Conservation (phyloP, 768 basidiomycete genomes). For the Xanthoconium stramineum region DNA sequence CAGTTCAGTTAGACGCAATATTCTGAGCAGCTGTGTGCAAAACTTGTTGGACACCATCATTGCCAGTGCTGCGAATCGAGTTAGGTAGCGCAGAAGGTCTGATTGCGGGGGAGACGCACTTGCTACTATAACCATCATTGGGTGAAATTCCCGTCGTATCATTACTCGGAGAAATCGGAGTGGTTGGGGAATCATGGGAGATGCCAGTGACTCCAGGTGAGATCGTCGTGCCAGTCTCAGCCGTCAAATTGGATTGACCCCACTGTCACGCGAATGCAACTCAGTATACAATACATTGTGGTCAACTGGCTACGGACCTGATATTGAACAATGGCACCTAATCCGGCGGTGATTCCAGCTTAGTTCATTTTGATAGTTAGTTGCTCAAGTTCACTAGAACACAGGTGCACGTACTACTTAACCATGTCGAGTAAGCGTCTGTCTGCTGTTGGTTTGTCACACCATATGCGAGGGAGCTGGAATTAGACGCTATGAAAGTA, state of each 20-base stretch:
- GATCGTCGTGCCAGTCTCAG: conserved; percentile 45
- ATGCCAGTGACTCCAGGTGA: conserved; percentile 28
- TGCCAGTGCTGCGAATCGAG: conserved; percentile 24
- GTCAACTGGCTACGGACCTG: conserved; percentile 21
- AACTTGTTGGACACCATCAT: conserved; percentile 30
- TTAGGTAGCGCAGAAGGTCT: not conserved
- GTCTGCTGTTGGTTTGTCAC: conserved; percentile 53
- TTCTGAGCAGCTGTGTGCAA: conserved; percentile 33
- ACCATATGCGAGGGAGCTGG: conserved; percentile 40
- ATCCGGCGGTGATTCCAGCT: conserved; percentile 42
- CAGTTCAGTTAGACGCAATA: conserved; percentile 30
- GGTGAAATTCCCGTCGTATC: conserved; percentile 51
- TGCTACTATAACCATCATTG: conserved; percentile 61
- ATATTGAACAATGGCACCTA: conserved; percentile 26
- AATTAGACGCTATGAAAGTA: conserved; percentile 11
- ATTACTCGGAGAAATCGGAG: conserved; percentile 27
- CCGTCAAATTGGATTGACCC: conserved; percentile 51
- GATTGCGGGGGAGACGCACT: conserved; percentile 18
- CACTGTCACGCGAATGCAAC: conserved; percentile 37
- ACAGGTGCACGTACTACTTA: conserved; percentile 37
- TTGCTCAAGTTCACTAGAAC: not conserved
- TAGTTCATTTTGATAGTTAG: conserved; percentile 7
- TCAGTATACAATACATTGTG: conserved; percentile 7
- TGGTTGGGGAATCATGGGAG: conserved; percentile 31
- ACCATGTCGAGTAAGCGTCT: conserved; percentile 53